phyloP scores from a whole-genome alignment of 352 stramenopile genomes.

The Blastocystis sp. region DNA sequence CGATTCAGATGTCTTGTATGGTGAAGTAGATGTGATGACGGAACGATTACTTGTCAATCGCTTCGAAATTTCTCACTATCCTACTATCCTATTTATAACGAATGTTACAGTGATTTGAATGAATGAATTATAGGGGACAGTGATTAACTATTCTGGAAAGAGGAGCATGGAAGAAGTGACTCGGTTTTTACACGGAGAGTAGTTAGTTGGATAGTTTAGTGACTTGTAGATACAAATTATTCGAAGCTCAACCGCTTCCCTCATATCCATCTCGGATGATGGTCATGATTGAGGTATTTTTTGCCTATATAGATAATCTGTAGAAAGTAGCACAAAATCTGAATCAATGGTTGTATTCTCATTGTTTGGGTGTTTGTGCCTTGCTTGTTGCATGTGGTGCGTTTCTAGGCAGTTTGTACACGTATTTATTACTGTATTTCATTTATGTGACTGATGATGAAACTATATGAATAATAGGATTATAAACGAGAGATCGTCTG shows the following conservation, averaged over 20 bases:
- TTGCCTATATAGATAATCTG: not conserved
- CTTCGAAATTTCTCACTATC: conserved; percentile 20
- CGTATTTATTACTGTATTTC: not conserved
- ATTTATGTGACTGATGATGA: not conserved
- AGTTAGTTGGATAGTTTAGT: not conserved
- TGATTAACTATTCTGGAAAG: not conserved
- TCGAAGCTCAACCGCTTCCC: not conserved
- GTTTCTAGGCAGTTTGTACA: not conserved
- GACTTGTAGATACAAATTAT: not conserved
- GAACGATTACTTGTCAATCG: conserved; percentile 2
- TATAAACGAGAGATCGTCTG: not conserved
- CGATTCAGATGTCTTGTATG: not conserved
- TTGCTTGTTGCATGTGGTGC: not conserved
- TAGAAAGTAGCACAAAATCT: conserved; percentile 4
- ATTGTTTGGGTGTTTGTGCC: not conserved
- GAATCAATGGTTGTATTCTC: not conserved
- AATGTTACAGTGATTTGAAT: not conserved
- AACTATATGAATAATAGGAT: not conserved
- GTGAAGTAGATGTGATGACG: conserved; percentile 30
- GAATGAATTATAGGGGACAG: conserved; percentile 9
- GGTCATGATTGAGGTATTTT: not conserved
- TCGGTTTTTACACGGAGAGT: conserved; percentile 5
- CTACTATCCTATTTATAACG: not conserved
- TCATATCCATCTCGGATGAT: not conserved
- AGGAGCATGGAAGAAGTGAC: not conserved